These are phyloP conservation scores for Euryodendron excelsum DNA, from an alignment of 148 eudicot genomes.

Conservation along the genomic window DNA sequence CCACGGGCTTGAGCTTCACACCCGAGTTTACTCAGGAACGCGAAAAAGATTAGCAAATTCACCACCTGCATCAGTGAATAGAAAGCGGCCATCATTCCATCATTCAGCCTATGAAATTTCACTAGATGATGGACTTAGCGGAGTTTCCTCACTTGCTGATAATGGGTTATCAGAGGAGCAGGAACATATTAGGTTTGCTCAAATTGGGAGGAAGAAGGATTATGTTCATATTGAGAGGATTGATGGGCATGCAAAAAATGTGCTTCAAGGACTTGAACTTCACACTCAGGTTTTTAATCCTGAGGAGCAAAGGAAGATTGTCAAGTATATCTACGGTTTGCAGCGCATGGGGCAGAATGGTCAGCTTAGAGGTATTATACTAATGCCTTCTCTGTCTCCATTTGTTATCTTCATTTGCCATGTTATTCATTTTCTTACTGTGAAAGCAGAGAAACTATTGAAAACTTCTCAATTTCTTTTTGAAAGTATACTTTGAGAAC, in stretches of 20 bases:
- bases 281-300: conserved; percentile 46
- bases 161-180: conserved; percentile 22
- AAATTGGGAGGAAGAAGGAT: conserved; percentile 45
- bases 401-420: background rate
- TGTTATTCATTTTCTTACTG: no score
- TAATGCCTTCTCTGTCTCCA: background rate
- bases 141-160: background rate
- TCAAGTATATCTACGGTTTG: conserved; percentile 48
- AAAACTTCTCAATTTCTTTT: no score
- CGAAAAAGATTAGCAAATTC: conserved; percentile 1
- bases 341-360: conserved; percentile 55
- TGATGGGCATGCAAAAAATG: conserved; percentile 39
- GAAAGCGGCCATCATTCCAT: conserved; percentile 2
- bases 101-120: background rate
- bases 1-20: conserved; percentile 63
- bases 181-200: conserved; percentile 33
- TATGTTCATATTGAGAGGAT: conserved; percentile 48
- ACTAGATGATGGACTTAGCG: background rate
- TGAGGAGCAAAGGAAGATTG: conserved; percentile 57
- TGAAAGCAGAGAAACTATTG: no score
- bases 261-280: conserved; percentile 63
- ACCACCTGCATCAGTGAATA: conserved; percentile 17
- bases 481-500: no score
- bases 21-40: conserved; percentile 7
- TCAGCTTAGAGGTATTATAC: conserved; percentile 51